Base-by-base conservation (phyloP, 2,329 filamentous ascomycete species). In the Colletotrichum lini region DNA sequence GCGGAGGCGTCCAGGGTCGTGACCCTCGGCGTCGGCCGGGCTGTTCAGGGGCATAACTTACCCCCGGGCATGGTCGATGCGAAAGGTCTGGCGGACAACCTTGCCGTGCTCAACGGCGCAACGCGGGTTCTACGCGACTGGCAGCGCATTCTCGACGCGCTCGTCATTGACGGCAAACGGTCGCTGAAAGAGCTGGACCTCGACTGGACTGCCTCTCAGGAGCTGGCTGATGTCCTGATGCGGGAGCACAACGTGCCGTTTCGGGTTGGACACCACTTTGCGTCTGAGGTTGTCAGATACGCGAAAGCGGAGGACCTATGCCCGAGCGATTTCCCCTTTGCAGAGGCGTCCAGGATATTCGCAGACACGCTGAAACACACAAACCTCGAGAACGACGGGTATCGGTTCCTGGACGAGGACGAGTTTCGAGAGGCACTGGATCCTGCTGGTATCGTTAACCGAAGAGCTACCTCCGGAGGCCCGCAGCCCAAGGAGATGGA, bases 141-240 rank as follows among this genome's bases (percentile, higher is more conserved):
- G 65, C 40, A 18, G 9, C 58, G 65, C 21, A 72, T 72, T 15
- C 53, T 72, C 30, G 18, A 69, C 40, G 69, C 65, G 1, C 47
- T 72, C 1, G 40, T 70, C 16, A 50, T 72, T 5, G 66, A 72
- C n/a, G 47, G 66, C 2, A 7, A 54, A 12, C 45, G 69, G 16
- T 58, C 69, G 8, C n/a, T 72, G 40, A n/a, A 54, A 42, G 69
- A 72, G 16, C 3, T 72, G 40, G 60, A 72, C 5, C 42, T 68
- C 1, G 69, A 72, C 59, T 72, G 65, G 69, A 72, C 69, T 5
- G 69, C 69, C 1, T 72, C 69, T 23, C 69, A 72, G 15, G 69
- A 72, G 18, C 18, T 72, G 40, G 69, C 69, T 12, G 69, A 72
- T 10, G 7, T 70, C 1, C 35, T 72, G 2, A 72, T 69, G 69